Conservation (phyloP, 495 filamentous ascomycete genomes). For the Monascus purpureus region DNA sequence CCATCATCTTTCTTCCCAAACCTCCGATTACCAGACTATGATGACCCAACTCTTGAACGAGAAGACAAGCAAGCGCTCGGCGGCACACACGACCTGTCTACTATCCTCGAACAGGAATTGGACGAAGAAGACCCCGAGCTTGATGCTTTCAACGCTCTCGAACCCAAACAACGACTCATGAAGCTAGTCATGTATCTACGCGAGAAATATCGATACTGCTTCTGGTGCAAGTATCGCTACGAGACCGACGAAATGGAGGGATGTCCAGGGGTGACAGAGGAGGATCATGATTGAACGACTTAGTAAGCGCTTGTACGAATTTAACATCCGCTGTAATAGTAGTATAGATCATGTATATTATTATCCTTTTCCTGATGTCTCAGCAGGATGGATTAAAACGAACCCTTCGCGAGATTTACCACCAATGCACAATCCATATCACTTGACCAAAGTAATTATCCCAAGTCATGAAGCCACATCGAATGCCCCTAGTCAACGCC, state of each 20-base stretch:
- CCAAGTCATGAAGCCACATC: no score
- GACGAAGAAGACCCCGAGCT: conserved; percentile 78
- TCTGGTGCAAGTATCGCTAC: conserved; percentile 89
- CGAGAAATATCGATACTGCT: conserved; percentile 67
- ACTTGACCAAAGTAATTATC: no score
- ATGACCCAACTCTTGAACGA: conserved; percentile 37
- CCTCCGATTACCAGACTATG: conserved; percentile 36
- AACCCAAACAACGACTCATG: conserved; percentile 46
- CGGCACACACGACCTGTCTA: conserved; percentile 20
- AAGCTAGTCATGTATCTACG: conserved; percentile 56
- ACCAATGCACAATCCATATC: no score
- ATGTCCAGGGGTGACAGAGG: conserved; percentile 81
- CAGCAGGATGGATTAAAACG: no score
- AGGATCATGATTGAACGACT: conserved; percentile 77
- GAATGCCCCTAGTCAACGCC: no score
- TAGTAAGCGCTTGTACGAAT: no score
- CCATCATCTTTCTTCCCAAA: conserved; percentile 29
- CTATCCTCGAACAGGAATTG: conserved; percentile 47
- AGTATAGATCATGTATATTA: no score
- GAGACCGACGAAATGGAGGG: conserved; percentile 58
- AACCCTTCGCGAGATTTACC: no score
- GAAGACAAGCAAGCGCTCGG: conserved; percentile 45
- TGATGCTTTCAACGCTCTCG: conserved; percentile 64
- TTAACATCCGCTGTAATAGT: no score
- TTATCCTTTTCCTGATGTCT: no score